Evolutionary conservation across 2,329 filamentous ascomycete species (phyloP), one percentile per base, ranked within the genome.

Genomic region (Nannizzia gypsea): DNA sequence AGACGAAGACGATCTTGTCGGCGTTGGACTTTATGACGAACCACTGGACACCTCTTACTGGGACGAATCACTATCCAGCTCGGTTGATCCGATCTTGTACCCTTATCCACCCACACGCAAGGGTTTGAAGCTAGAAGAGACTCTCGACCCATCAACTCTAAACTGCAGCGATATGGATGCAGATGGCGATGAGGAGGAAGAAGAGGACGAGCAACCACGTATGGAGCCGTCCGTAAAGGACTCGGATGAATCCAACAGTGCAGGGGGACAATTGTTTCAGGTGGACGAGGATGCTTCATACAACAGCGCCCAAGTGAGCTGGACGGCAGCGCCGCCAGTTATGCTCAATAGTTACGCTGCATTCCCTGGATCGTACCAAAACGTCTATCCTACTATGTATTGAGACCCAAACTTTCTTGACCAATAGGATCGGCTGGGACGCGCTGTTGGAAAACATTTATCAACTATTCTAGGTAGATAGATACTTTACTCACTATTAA

Each of bases 101-200:
- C 84, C 54, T 80, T 80, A 24, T 74, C 80, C 69, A 59, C 75
- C 80, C 2, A 78, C 76, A 17, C 87, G 88, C 60, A 89, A 89
- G 71, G 88, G 88, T 0, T 75, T 92, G 65, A 92, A 90, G 70
- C 76, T 93, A 2, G 88, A 92, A 72, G 88, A 91, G 70, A 88
- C 87, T 0, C 92, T 76, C 60, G 72, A 68, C 81, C 87, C 86
- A 83, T 71, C 88, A 80, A 17, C 86, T 85, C 0, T 59, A n/a
- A 44, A 59, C n/a, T 46, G 36, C 31, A 28, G n/a, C 24, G 73
- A 76, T 3, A 76, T 80, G 26, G 81, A 83, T 0, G 79, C 78
- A 8, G 74, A 76, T 1, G 76, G 80, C 17, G 81, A 81, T 52
- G 79, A 81, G 3, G 83, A 85, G 20, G 82, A 83, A 1, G 83